A percentile compares a stretch with the other conserved stretches of the same genome.
Evolutionary conservation across 2,329 filamentous ascomycete species (phyloP).

Genomic region (Microcyclospora tardicrescens): DNA sequence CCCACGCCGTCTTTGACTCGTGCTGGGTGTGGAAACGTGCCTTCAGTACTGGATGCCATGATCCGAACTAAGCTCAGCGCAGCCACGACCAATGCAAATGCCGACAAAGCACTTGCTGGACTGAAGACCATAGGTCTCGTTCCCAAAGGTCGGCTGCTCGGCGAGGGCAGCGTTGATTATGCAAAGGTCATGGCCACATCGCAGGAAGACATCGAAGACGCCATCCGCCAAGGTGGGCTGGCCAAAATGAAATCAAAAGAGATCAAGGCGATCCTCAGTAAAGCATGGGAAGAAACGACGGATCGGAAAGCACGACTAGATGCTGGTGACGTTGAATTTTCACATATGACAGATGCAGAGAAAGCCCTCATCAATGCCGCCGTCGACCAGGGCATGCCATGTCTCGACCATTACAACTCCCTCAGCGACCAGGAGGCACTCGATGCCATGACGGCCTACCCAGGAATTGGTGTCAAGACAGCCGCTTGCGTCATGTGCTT

Average conservation of each 20-base stretch:
- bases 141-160: slow-evolving; percentile 40
- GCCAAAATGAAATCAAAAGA: slow-evolving; percentile 56
- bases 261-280: slow-evolving; percentile 61
- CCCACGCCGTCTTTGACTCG: slow-evolving; percentile 57
- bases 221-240: slow-evolving; percentile 59
- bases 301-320: slow-evolving; percentile 40
- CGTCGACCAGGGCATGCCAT: slow-evolving; percentile 45
- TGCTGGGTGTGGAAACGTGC: slow-evolving; percentile 57
- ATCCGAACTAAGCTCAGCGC: slow-evolving; percentile 50
- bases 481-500: slow-evolving; percentile 53
- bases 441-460: slow-evolving; percentile 43
- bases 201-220: slow-evolving; percentile 48
- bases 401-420: slow-evolving; percentile 48
- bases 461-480: slow-evolving; percentile 54
- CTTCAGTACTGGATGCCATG: slow-evolving; percentile 50
- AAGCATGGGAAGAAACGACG: slow-evolving; percentile 57
- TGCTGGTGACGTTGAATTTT: slow-evolving; percentile 12
- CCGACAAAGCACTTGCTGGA: slow-evolving; percentile 52
- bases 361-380: slow-evolving; percentile 47
- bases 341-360: slow-evolving; percentile 27
- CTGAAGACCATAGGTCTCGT: slow-evolving; percentile 52
- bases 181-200: slow-evolving; percentile 51
- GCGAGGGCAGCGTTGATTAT: slow-evolving; percentile 64
- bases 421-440: slow-evolving; percentile 45
- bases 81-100: slow-evolving; percentile 47